Evolutionary conservation across 352 stramenopile genomes (phyloP).

Genomic region (Phytopythium mirpurense): DNA sequence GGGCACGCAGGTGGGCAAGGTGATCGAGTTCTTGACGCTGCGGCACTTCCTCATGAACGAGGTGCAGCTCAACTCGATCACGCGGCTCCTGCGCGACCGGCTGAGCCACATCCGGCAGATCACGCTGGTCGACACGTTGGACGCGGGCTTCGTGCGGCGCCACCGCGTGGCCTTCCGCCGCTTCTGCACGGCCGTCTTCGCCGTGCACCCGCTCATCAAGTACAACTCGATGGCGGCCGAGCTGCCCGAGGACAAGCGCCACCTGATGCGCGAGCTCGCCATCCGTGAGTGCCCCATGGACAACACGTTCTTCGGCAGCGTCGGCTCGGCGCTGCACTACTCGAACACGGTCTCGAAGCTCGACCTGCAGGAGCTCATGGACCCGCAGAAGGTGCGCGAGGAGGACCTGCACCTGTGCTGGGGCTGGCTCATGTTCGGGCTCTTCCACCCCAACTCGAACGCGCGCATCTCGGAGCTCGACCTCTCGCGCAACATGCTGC

Average conservation of each 20-base stretch:
- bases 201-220: conserved; percentile 41
- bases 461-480: conserved; percentile 35
- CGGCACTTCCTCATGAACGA: conserved; percentile 39
- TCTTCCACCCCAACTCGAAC: conserved; percentile 53
- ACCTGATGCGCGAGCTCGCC: conserved; percentile 33
- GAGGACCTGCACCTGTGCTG: conserved; percentile 42
- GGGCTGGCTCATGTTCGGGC: conserved; percentile 44
- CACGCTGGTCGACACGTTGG: conserved; percentile 38
- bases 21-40: conserved; percentile 53
- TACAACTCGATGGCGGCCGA: conserved; percentile 44
- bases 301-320: conserved; percentile 43
- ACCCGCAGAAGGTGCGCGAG: conserved; percentile 27
- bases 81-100: conserved; percentile 29
- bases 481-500: conserved; percentile 47
- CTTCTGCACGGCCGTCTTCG: conserved; percentile 41
- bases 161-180: conserved; percentile 39
- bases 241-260: conserved; percentile 32
- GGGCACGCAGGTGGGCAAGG: conserved; percentile 45
- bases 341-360: conserved; percentile 45
- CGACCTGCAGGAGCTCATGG: conserved; percentile 43
- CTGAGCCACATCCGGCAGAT: conserved; percentile 41
- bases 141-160: conserved; percentile 32
- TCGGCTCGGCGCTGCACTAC: conserved; percentile 53
- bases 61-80: conserved; percentile 37
- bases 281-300: conserved; percentile 44